phyloP scores from a whole-genome alignment of 163 green algal species.

The Scenedesmus sp. region DNA sequence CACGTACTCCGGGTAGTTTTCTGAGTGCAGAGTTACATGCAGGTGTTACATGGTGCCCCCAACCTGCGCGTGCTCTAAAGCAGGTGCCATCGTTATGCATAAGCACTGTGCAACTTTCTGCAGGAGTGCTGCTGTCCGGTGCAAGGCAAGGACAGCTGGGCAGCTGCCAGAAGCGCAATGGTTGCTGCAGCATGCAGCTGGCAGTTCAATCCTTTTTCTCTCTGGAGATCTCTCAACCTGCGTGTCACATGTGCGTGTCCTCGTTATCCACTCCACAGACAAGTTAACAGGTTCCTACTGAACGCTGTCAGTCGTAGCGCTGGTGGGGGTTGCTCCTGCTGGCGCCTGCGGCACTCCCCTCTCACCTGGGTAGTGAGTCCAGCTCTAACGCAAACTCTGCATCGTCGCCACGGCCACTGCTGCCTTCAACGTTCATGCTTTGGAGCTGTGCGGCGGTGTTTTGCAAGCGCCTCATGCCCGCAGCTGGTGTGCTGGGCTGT shows the following conservation, averaged over 20 bases:
- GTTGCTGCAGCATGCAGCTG: not conserved
- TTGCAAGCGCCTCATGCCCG: not conserved
- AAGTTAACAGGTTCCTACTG: no score
- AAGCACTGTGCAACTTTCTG: not conserved
- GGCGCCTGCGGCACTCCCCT: not conserved
- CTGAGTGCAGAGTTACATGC: no score
- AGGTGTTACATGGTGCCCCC: no score
- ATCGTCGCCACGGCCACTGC: not conserved
- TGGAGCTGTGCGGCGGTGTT: not conserved
- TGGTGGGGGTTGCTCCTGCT: not conserved
- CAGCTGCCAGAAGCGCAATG: not conserved
- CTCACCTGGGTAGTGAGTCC: not conserved
- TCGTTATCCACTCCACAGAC: no score
- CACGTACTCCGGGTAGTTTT: no score
- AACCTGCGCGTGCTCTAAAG: no score
- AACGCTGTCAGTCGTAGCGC: no score
- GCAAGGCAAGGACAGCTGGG: not conserved
- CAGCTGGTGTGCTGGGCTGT: not conserved
- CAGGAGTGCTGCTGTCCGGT: not conserved
- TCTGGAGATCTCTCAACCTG: not conserved
- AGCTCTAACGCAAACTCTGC: not conserved
- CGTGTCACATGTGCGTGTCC: no score
- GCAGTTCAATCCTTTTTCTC: not conserved
- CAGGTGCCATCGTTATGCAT: no score
- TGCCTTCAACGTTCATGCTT: not conserved